These are phyloP conservation scores for Excoecaria agallocha DNA, from an alignment of 345 rosid genomes.

Conservation along the genomic window DNA sequence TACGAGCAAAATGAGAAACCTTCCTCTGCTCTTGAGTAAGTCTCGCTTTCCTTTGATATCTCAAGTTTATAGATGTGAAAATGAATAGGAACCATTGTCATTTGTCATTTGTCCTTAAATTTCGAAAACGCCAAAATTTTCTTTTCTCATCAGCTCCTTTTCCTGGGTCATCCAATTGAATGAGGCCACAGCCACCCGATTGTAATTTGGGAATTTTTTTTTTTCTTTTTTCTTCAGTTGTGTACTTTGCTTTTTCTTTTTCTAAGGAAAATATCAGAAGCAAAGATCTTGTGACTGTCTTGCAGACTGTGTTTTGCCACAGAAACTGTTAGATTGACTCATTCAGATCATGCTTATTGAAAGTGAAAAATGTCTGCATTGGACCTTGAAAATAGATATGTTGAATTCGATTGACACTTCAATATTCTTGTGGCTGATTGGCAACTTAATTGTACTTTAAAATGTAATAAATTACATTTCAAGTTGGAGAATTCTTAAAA, in stretches of 20 bases:
- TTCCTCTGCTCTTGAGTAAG: slow-evolving; percentile 88
- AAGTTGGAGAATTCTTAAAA: too few species aligned
- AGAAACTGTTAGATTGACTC: neutral
- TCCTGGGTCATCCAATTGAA: too few species aligned
- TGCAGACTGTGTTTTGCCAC: neutral
- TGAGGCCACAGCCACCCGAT: too few species aligned
- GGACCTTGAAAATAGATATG: too few species aligned
- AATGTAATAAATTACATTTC: too few species aligned
- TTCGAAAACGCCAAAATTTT: neutral
- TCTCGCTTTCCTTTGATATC: slow-evolving; percentile 11
- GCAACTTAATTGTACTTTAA: too few species aligned
- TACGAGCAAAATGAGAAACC: slow-evolving; percentile 95
- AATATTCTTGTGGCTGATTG: too few species aligned
- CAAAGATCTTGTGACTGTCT: neutral
- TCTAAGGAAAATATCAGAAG: neutral
- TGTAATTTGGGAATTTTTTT: too few species aligned
- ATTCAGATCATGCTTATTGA: neutral
- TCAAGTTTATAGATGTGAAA: neutral
- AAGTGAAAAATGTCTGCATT: neutral
- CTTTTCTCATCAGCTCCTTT: neutral
- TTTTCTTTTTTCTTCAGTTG: too few species aligned
- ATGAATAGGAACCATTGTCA: neutral
- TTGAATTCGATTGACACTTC: too few species aligned
- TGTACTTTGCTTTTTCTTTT: too few species aligned
- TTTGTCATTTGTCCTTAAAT: neutral